These are phyloP conservation scores for Datisca glomerata DNA, from an alignment of 306 rosid species.

Conservation along the genomic window DNA sequence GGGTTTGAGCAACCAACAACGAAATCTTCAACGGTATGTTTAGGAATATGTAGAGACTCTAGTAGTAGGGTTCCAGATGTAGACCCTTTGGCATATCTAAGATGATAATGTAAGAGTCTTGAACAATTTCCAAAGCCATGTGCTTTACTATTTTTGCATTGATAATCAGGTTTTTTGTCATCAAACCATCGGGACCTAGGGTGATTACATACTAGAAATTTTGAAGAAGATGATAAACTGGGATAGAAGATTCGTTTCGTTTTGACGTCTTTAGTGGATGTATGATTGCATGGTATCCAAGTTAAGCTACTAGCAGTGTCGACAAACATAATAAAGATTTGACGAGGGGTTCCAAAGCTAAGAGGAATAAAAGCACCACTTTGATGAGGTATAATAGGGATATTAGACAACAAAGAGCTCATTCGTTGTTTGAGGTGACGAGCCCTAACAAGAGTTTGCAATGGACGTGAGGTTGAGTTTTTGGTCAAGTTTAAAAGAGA, in stretches of 20 bases:
- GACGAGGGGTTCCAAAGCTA: conserved; percentile 4
- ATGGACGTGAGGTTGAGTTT: too few relatives aligned
- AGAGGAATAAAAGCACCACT: conserved; percentile 33
- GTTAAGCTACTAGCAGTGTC: background rate
- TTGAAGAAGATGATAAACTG: background rate
- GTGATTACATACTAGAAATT: background rate
- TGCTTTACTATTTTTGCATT: background rate
- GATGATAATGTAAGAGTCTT: background rate
- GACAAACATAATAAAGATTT: background rate
- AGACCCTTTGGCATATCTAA: background rate
- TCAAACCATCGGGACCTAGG: background rate
- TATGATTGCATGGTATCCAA: conserved; percentile 4
- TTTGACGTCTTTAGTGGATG: background rate
- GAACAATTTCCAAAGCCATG: background rate
- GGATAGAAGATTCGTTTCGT: background rate
- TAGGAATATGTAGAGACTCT: background rate
- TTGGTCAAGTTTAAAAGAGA: too few relatives aligned
- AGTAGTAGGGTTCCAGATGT: background rate
- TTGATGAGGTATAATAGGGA: too few relatives aligned
- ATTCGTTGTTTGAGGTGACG: too few relatives aligned
- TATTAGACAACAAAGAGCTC: too few relatives aligned
- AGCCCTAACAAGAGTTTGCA: too few relatives aligned
- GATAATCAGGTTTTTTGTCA: background rate
- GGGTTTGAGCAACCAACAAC: conserved; percentile 2
- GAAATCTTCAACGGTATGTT: background rate